Percentiles rank a stretch among this genome's conserved stretches.
Conservation (phyloP, 805 yeast species). For the Zygosaccharomyces bisporus region DNA sequence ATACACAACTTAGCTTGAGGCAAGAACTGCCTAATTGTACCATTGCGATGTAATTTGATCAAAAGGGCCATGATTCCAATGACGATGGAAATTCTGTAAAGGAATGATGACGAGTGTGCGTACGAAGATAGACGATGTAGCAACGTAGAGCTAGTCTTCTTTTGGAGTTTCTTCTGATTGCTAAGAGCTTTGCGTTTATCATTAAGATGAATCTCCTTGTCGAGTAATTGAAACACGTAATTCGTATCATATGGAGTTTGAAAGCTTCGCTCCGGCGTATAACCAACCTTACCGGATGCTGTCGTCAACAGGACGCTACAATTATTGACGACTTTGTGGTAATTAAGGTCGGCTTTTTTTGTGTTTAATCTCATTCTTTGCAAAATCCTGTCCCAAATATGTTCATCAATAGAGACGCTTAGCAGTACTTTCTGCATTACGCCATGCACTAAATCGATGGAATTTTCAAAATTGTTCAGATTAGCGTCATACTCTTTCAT, state of each 20-base stretch:
- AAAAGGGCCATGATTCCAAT: conserved; percentile 16
- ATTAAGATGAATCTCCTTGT: conserved; percentile 22
- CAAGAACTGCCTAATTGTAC: conserved; percentile 6
- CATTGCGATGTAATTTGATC: conserved; percentile 10
- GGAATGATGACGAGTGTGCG: conserved; percentile 11
- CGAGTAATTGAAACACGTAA: conserved; percentile 14
- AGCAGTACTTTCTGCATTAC: conserved; percentile 41
- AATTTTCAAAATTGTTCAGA: conserved; percentile 31
- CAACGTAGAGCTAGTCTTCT: conserved; percentile 1
- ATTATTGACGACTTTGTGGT: conserved; percentile 20
- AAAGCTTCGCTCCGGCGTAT: neutral
- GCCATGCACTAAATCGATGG: conserved; percentile 37
- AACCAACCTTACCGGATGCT: conserved; percentile 16
- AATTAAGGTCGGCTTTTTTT: conserved; percentile 9
- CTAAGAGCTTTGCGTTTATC: conserved; percentile 10
- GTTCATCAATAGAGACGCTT: conserved; percentile 13
- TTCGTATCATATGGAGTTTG: conserved; percentile 7
- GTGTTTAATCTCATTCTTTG: conserved; percentile 6
- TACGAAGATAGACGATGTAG: conserved; percentile 9
- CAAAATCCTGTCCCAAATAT: conserved; percentile 23
- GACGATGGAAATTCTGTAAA: conserved; percentile 15
- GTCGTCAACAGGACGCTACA: conserved; percentile 33
- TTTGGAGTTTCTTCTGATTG: conserved; percentile 7
- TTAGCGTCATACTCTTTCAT: conserved; percentile 29
- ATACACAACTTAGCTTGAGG: conserved; percentile 12